Base-by-base conservation (phyloP, 1,284 basidiomycete species). In the Microbotryum silenes-acaulis region DNA sequence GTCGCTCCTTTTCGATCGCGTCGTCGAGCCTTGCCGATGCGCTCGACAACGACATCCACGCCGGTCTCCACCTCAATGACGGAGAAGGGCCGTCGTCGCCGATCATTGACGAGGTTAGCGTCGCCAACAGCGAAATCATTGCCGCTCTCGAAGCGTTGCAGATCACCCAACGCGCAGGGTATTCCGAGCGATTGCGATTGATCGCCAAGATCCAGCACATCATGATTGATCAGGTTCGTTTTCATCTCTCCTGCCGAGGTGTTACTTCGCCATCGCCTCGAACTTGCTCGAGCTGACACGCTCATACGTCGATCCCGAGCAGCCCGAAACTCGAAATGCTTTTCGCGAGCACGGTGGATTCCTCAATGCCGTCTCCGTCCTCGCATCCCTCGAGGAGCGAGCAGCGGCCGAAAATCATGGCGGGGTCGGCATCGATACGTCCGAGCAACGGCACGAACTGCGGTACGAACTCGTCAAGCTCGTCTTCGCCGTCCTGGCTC, bases 391-490 rank as follows among this genome's bases (percentile, higher is more conserved):
- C 29, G 57, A 59, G 20, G 33, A 37, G 18, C 52, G 49, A 49
- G 27, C 23, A 21, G 42, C 37, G 6, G 57, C 25, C 37, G 23
- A 20, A 6, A 20, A 44, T 23, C 33, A 16, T 6, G 42, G 18
- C 10, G 44, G 49, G 12, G 23, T 21, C 12, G 57, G 45, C 8
- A 31, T 29, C 3, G 48, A 51, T 31, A 29, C 56, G 47, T 12
- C 21, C 6, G 57, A 58, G 14, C 12, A 51, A 23, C 18, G 18
- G 57, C 16, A 31, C 31, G 52, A 55, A 44, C 54, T 63, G 5
- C 62, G 57, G 3, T 60, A 44, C 47, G 50, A 63, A 42, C 54
- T 60, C 21, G 58, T 47, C 16, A 59, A 54, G 20, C 57, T 63
- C 51, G 54, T 60, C 33, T 57, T 63, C 31, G 44, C 53, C n/a